Evolutionary conservation across 2,329 filamentous ascomycete species (phyloP).

Genomic region (Aspergillus novofumigatus): DNA sequence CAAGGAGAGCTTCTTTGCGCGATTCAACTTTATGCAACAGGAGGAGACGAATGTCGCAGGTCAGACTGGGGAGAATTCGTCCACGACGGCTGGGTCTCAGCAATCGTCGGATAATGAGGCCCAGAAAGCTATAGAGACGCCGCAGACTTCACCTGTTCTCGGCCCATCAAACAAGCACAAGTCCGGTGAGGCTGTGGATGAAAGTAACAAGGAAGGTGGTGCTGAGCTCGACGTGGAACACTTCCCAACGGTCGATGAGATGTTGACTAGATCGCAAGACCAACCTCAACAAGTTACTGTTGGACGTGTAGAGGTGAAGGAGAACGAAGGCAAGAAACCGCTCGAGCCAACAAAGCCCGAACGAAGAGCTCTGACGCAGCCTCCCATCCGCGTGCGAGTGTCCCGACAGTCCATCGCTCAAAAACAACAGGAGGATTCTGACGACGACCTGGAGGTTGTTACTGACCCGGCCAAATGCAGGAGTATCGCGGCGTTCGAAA

Average conservation of each 20-base stretch:
- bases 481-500: slow-evolving; percentile 64
- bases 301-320: slow-evolving; percentile 4
- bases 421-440: slow-evolving; percentile 40
- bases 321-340: slow-evolving; percentile 12
- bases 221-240: slow-evolving; percentile 23
- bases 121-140: slow-evolving; percentile 53
- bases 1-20: slow-evolving; percentile 75
- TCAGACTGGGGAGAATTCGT: slow-evolving; percentile 26
- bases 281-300: slow-evolving; percentile 7
- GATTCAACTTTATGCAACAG: slow-evolving; percentile 68
- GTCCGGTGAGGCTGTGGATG: not conserved
- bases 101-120: slow-evolving; percentile 42
- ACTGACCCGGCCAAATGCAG: slow-evolving; percentile 40
- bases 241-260: slow-evolving; percentile 38
- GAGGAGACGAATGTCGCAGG: slow-evolving; percentile 21
- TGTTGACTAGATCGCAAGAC: slow-evolving; percentile 27
- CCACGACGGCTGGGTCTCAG: slow-evolving; percentile 49
- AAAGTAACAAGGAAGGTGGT: not conserved
- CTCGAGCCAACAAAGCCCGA: slow-evolving; percentile 25
- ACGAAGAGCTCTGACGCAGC: slow-evolving; percentile 25
- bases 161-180: slow-evolving; percentile 18
- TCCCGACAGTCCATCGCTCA: slow-evolving; percentile 36
- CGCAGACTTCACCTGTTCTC: slow-evolving; percentile 63
- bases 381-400: slow-evolving; percentile 37
- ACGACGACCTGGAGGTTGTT: slow-evolving; percentile 61